Conservation (phyloP, 2,329 filamentous ascomycete species). For the Chaetomiaceae sp. region DNA sequence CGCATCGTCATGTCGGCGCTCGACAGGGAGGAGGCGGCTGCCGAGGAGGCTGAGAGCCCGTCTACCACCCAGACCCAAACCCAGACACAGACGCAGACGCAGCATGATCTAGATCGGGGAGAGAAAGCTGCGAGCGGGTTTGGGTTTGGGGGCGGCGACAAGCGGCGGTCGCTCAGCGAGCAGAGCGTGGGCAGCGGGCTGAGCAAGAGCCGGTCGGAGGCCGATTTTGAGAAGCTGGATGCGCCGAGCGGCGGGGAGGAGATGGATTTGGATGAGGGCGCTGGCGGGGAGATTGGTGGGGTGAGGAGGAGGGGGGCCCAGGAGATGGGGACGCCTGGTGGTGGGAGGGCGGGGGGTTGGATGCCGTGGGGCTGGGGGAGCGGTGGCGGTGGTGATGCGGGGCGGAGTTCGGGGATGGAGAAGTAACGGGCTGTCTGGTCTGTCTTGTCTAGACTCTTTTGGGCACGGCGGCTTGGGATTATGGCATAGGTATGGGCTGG, state of each 20-base stretch:
- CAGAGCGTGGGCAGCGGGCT: constrained; percentile 60
- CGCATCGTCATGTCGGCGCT: constrained; percentile 70
- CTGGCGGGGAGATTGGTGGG: constrained; percentile 22
- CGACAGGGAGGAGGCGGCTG: constrained; percentile 65
- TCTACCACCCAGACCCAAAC: too few species aligned
- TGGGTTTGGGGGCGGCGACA: constrained; percentile 18
- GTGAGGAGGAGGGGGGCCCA: constrained; percentile 23
- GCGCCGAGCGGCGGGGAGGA: constrained; percentile 63
- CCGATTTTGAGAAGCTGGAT: constrained; percentile 86
- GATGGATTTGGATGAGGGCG: constrained; percentile 27
- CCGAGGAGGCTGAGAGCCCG: constrained; percentile 24
- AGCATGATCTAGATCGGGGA: too few species aligned
- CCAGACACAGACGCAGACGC: constrained; percentile 26
- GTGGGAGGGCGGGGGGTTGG: constrained; percentile 40
- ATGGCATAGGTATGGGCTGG: background rate
- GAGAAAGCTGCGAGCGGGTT: too few species aligned
- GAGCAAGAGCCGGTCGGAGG: constrained; percentile 78
- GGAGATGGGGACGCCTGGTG: background rate
- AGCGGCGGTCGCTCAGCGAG: constrained; percentile 39
- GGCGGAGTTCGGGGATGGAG: constrained; percentile 39
- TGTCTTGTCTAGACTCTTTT: background rate
- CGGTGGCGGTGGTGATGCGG: constrained; percentile 24
- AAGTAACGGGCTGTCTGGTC: constrained; percentile 19
- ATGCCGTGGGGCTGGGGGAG: constrained; percentile 46
- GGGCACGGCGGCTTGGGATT: background rate